Base-by-base conservation (phyloP, 305 asterid genomes). In the Fraxinus baroniana region DNA sequence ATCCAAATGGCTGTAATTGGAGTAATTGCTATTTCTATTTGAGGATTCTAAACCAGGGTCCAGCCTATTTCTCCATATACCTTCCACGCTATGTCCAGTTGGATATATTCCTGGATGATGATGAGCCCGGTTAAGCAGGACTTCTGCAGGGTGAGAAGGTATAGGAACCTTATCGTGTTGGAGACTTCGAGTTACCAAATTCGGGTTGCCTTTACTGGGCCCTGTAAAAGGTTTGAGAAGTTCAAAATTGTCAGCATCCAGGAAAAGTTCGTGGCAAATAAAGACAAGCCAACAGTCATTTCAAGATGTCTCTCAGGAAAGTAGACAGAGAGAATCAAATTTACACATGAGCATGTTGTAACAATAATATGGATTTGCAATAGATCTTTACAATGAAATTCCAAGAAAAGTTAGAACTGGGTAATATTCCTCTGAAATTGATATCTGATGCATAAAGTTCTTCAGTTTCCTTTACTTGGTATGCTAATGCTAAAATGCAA, bases 91-190 rank as follows among this genome's bases (percentile, higher is more conserved):
- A 78, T 70, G 85, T 79, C 84, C 88, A 17, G 71, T 79, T 2
- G 88, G 89, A 88, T 85, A 85, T 32, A 78, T 60, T 39, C 88
- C 87, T 0, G 81, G 79, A 83, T 87, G 55, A 81, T 87, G 92
- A 70, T 76, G 78, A 80, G 84, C 78, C 49, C 86, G 88, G 84
- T 81, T 86, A 79, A 85, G 85, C 87, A 83, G 86, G 46, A 81
- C 86, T 30, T 88, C 86, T 72, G 83, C 84, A 22, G 87, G 87
- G 82, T 84, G 87, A 84, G 84, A 81, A 74, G 86, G 88, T 52
- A 81, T 71, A 70, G 86, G 79, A 55, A 86, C 83, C 87, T 88
- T 91, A 24, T 90, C 91, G 80, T 87, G 90, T 77, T 81, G 89
- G 81, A 85, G 84, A 83, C 91, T 80, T 18, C 78, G 88, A 77